These are phyloP conservation scores for Fusarium coffeatum DNA, from an alignment of 2,329 filamentous ascomycete genomes.

Conservation along the genomic window DNA sequence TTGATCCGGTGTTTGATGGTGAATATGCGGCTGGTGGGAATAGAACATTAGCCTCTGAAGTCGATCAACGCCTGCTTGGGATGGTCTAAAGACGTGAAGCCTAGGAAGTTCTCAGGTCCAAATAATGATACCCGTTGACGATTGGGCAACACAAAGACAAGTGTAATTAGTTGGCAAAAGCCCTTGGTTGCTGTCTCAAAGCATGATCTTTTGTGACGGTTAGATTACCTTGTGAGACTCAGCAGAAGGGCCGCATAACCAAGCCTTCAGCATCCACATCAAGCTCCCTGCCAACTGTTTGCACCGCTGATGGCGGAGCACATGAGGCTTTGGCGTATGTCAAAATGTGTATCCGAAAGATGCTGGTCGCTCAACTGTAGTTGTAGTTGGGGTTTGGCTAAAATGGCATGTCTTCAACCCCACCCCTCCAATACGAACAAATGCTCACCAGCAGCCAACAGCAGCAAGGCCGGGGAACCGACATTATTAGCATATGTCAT, in stretches of 20 bases:
- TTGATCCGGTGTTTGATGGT: constrained; percentile 32
- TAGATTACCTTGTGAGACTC: constrained; percentile 36
- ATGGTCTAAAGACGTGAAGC: constrained; percentile 15
- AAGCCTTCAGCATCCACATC: constrained; percentile 20
- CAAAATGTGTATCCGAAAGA: constrained; percentile 23
- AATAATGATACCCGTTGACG: constrained; percentile 6
- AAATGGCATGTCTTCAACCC: constrained; percentile 29
- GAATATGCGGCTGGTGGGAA: constrained; percentile 25
- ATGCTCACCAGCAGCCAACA: constrained; percentile 9
- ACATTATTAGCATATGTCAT: constrained; percentile 22
- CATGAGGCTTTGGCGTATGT: constrained; percentile 32
- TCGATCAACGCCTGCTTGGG: background rate
- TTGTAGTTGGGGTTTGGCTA: constrained; percentile 13
- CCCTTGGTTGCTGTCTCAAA: constrained; percentile 33
- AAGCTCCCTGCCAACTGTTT: constrained; percentile 8
- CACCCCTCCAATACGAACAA: constrained; percentile 34
- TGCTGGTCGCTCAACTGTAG: constrained; percentile 22
- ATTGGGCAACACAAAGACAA: constrained; percentile 31
- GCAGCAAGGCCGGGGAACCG: constrained; percentile 15
- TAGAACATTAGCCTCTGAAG: constrained; percentile 1
- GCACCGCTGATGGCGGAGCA: constrained; percentile 35
- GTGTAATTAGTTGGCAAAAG: constrained; percentile 41
- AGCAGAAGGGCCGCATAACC: constrained; percentile 19
- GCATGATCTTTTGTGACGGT: constrained; percentile 28
- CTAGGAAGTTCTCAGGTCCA: constrained; percentile 17